phyloP scores from a whole-genome alignment of 2,329 filamentous ascomycete genomes.

The Rhynchosporium graminicola region DNA sequence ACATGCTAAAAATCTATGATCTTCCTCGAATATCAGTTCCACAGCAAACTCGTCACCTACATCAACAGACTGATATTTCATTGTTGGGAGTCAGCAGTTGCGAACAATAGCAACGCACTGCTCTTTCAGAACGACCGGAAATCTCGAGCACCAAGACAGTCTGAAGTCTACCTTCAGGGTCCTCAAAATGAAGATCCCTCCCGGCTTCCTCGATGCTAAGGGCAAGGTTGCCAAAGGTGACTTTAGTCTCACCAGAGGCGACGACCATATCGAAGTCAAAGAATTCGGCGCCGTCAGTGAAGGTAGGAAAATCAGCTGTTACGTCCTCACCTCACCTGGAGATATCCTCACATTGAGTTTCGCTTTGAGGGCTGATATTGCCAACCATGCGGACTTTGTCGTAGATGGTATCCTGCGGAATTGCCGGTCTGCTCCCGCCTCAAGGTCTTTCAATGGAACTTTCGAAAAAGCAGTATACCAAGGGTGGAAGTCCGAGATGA shows the following conservation, averaged over 20 bases:
- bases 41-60: neutral
- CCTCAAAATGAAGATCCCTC: conserved; percentile 2
- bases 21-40: too few relatives aligned
- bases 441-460: neutral
- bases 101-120: neutral
- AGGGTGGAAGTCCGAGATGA: conserved; percentile 4
- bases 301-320: conserved; percentile 24
- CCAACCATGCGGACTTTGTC: conserved; percentile 32
- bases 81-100: neutral
- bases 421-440: conserved; percentile 7
- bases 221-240: conserved; percentile 9
- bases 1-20: neutral
- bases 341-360: conserved; percentile 24
- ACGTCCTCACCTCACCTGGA: conserved; percentile 24
- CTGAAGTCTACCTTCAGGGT: neutral
- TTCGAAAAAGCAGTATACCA: conserved; percentile 10
- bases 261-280: conserved; percentile 1
- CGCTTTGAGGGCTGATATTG: conserved; percentile 11
- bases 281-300: conserved; percentile 6
- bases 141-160: neutral
- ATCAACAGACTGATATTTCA: neutral
- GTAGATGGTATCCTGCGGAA: conserved; percentile 36
- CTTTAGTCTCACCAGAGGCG: neutral
- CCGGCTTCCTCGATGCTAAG: conserved; percentile 6
- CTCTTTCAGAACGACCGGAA: neutral